Evolutionary conservation across 305 asterid species (phyloP).

Genomic region (Solanum hybrid): DNA sequence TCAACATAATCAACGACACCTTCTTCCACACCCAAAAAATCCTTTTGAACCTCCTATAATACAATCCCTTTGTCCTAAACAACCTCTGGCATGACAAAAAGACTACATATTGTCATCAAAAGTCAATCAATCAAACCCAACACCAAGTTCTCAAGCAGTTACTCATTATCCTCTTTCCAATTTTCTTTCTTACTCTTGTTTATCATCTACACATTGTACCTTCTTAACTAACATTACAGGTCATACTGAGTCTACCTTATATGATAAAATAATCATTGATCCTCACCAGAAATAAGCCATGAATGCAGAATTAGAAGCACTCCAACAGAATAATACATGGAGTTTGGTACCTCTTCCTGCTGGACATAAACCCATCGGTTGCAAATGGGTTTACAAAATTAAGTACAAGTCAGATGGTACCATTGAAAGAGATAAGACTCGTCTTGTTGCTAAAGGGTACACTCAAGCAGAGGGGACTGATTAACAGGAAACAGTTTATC

Average conservation of each 20-base stretch:
- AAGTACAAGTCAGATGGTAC: no score
- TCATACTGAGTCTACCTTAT: not conserved
- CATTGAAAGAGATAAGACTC: no score
- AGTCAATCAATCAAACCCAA: no score
- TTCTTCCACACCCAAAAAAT: no score
- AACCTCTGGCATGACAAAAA: no score
- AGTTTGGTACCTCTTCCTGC: not conserved
- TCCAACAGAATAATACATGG: not conserved
- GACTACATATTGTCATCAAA: no score
- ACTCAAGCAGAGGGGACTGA: no score
- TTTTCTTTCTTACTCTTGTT: not conserved
- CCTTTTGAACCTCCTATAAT: no score
- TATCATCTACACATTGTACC: not conserved
- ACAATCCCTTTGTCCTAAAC: no score
- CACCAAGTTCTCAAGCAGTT: not conserved
- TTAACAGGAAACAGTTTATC: not conserved
- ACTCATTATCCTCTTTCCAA: not conserved
- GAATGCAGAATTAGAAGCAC: not conserved
- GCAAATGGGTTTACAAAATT: no score
- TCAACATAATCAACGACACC: no score
- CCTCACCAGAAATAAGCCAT: not conserved
- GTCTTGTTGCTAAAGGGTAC: no score
- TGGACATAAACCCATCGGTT: not conserved
- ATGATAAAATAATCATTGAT: not conserved
- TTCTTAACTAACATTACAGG: not conserved